These are phyloP conservation scores for Leptographium radiaticola DNA, from an alignment of 2,329 filamentous ascomycete genomes.

Conservation along the genomic window DNA sequence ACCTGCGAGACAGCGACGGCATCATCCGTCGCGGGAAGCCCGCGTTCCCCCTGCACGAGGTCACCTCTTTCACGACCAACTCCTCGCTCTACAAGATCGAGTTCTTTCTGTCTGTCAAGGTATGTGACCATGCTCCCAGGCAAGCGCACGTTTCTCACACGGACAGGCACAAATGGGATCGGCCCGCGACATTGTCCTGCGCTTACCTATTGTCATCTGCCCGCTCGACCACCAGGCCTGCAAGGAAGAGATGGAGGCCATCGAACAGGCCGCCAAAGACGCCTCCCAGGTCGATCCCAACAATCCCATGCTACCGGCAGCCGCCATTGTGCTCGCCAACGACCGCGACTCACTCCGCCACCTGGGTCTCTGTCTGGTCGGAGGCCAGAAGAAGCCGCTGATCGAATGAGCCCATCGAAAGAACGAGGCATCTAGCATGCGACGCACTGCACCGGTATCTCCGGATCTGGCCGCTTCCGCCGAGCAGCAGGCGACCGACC, in stretches of 20 bases:
- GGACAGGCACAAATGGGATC: slow-evolving; percentile 72
- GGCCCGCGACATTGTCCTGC: slow-evolving; percentile 74
- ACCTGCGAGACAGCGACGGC: slow-evolving; percentile 75
- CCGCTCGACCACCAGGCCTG: slow-evolving; percentile 90
- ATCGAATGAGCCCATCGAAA: slow-evolving; percentile 34
- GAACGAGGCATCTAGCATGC: neutral
- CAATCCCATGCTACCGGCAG: slow-evolving; percentile 83
- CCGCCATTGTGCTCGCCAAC: slow-evolving; percentile 64
- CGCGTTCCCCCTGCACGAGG: slow-evolving; percentile 78
- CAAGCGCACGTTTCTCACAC: neutral
- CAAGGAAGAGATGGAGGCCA: slow-evolving; percentile 97
- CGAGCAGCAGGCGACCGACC: too few relatives aligned
- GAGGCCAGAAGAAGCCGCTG: slow-evolving; percentile 50
- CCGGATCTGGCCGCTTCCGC: neutral
- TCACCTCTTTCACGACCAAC: slow-evolving; percentile 84
- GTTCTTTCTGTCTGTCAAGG: slow-evolving; percentile 91
- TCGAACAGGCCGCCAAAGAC: slow-evolving; percentile 90
- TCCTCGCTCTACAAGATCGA: slow-evolving; percentile 96
- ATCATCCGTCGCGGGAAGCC: slow-evolving; percentile 74
- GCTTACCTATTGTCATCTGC: slow-evolving; percentile 91
- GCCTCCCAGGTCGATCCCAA: slow-evolving; percentile 78
- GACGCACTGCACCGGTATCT: neutral
- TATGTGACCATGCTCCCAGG: slow-evolving; percentile 21
- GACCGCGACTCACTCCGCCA: slow-evolving; percentile 53
- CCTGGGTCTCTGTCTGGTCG: slow-evolving; percentile 50